phyloP scores from a whole-genome alignment of 1,139 yeast species.

The Kurtzmaniella quercitrusa region DNA sequence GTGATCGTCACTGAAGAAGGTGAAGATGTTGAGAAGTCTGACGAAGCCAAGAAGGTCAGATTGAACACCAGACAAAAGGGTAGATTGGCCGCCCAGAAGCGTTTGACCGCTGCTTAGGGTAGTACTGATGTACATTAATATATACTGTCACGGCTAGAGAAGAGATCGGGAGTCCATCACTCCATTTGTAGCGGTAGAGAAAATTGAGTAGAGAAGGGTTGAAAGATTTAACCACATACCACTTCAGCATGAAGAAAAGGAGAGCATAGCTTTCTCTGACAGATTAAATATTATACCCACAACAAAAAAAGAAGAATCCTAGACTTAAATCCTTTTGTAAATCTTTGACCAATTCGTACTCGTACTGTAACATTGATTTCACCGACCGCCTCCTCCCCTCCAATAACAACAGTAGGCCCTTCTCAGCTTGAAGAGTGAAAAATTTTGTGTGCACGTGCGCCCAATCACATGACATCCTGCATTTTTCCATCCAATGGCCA shows the following conservation, averaged over 20 bases:
- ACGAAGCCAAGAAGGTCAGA: slow-evolving; percentile 78
- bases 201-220: neutral
- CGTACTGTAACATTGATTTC: too few species aligned
- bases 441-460: too few species aligned
- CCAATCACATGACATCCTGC: neutral
- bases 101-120: slow-evolving; percentile 33
- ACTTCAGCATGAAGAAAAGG: neutral
- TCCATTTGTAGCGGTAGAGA: neutral
- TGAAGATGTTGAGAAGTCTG: slow-evolving; percentile 92
- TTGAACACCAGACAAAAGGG: slow-evolving; percentile 90
- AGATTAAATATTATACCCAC: too few species aligned
- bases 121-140: slow-evolving; percentile 7
- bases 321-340: too few species aligned
- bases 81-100: slow-evolving; percentile 83
- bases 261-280: too few species aligned
- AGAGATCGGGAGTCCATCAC: too few species aligned
- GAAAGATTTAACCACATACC: neutral
- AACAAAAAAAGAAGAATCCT: too few species aligned
- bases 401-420: too few species aligned
- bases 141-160: slow-evolving; percentile 7
- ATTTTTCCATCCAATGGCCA: slow-evolving; percentile 2
- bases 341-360: too few species aligned
- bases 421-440: too few species aligned
- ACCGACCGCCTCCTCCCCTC: too few species aligned
- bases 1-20: slow-evolving; percentile 93